A percentile compares a stretch with the other conserved stretches of the same genome.
Evolutionary conservation across 73 alveolate species (phyloP).

Genomic region (Paramecium sonneborni): DNA sequence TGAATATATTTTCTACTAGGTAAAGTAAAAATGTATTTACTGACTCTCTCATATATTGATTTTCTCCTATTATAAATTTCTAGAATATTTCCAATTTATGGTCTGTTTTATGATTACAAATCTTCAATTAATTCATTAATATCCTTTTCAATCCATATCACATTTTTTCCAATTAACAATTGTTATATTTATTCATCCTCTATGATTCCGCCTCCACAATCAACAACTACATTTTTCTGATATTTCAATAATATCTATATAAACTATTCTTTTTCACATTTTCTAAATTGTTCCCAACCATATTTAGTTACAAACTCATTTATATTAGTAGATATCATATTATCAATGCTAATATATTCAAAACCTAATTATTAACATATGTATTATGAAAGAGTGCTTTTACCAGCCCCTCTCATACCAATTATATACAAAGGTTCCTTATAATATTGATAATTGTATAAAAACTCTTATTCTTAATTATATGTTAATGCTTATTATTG

Average conservation of each 20-base stretch:
- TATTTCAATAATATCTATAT: background rate
- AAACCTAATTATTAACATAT: conserved; percentile 5
- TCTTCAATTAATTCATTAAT: conserved; percentile 9
- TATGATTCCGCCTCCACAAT: conserved; percentile 48
- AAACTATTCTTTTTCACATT: conserved; percentile 32
- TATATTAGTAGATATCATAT: conserved; percentile 22
- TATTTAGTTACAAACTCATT: conserved; percentile 26
- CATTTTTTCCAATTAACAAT: background rate
- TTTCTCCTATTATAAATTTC: background rate
- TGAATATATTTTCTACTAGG: background rate
- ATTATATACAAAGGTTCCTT: conserved; percentile 42
- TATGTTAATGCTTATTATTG: background rate
- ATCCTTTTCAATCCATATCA: conserved; percentile 34
- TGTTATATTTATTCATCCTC: background rate
- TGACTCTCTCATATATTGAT: background rate
- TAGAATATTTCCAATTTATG: background rate
- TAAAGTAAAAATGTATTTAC: background rate
- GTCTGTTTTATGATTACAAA: background rate
- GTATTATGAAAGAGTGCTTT: conserved; percentile 41
- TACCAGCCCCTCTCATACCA: conserved; percentile 77
- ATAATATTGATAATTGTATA: background rate
- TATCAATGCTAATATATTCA: conserved; percentile 37
- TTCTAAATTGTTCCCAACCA: conserved; percentile 71
- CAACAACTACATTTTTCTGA: background rate
- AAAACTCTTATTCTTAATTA: background rate